Evolutionary conservation across 2,329 filamentous ascomycete species (phyloP), one percentile per base, ranked within the genome.

Genomic region (Proliferodiscus dingleyae): DNA sequence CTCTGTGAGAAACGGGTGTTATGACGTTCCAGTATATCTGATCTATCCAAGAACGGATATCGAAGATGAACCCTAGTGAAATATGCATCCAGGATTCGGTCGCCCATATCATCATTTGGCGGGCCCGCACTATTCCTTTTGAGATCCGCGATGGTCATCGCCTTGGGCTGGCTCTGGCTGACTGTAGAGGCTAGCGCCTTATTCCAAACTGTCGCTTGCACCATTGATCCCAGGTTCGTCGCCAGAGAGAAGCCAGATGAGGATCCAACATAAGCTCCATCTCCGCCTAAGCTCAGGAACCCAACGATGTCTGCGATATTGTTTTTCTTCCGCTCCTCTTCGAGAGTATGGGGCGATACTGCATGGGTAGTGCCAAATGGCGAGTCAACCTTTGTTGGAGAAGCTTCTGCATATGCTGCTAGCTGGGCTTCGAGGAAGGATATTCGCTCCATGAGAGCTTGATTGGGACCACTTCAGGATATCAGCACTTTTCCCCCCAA

Each of bases 171-270:
- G 18, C 44, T 50, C 41, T 50, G 53, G 21, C 37, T 46, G 33
- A 53, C 46, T 38, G 39, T 49, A 29, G 48, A 51, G 19, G 56
- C 60, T n/a, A 75, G 59, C 2, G 71, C 69, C 50, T 75, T 74
- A 39, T 74, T 74, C 73, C 72, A 75, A 1, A 75, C 71, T 15
- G 72, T 75, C 0, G 71, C 70, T 52, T 75, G 72, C 7, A 75
- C 72, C 70, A 77, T 75, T 41, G 74, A 71, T 18, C 72, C 71
- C 6, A 77, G 61, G 50, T 74, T 71, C 7, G 70, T 64, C 4
- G 73, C 73, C 36, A 76, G 54, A 11, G 71, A 68, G 24, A 75
- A 64, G 7, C 72, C 72, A 9, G 71, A 73, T 16, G 71, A 74
- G 7, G 70, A 68, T 19, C 71, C 71, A 19, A 74, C 67, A 52